Percentiles rank a stretch among this genome's conserved stretches.
phyloP scores from a whole-genome alignment of 164 flowering plant genomes.

The Paratinospora sagittata region DNA sequence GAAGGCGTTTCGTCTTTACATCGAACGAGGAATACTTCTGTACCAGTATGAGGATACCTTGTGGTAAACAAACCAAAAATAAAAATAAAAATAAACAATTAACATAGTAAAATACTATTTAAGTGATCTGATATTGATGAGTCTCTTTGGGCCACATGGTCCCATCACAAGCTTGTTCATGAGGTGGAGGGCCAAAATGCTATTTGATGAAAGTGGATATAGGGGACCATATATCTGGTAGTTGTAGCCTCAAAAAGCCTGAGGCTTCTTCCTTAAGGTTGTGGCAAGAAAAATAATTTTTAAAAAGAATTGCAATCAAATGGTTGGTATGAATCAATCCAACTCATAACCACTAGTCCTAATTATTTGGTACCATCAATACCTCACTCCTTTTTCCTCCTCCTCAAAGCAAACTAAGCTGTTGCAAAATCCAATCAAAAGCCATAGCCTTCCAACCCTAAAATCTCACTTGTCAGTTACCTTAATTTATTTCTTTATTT shows the following conservation, averaged over 20 bases:
- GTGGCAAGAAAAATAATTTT: background rate
- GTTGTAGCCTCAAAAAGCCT: background rate
- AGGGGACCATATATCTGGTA: background rate
- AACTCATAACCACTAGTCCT: background rate
- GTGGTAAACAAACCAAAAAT: too few species aligned
- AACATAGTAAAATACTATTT: too few species aligned
- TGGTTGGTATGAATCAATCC: background rate
- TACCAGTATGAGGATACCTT: too few species aligned
- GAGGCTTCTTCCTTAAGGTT: background rate
- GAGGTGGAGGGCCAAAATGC: background rate
- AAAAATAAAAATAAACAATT: too few species aligned
- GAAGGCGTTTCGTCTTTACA: too few species aligned
- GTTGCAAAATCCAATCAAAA: background rate
- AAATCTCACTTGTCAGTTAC: background rate
- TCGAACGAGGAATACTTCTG: too few species aligned
- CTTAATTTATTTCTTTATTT: too few species aligned
- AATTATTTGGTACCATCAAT: background rate
- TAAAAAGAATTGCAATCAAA: background rate
- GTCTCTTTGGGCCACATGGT: background rate
- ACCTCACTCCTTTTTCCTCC: slow-evolving; percentile 5
- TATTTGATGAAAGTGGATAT: background rate
- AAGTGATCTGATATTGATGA: background rate
- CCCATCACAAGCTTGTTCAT: background rate
- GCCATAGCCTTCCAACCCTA: background rate
- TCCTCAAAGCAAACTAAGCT: slow-evolving; percentile 13